phyloP scores from a whole-genome alignment of 805 yeast genomes.

The Groenewaldozyma salmanticensis region DNA sequence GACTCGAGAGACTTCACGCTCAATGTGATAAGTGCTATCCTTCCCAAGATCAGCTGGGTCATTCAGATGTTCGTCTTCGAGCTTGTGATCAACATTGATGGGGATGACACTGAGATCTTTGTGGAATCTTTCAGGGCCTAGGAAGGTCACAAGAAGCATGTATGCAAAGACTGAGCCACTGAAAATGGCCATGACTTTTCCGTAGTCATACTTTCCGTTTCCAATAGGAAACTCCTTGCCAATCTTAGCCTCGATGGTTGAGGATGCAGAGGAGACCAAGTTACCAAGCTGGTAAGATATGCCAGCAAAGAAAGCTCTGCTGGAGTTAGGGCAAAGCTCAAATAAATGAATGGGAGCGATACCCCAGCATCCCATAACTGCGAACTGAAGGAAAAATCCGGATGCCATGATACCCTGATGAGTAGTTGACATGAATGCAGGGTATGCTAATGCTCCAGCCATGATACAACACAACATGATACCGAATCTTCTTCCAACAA shows the following conservation, averaged over 20 bases:
- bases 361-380: conserved; percentile 68
- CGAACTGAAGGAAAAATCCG: conserved; percentile 51
- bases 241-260: conserved; percentile 57
- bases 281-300: conserved; percentile 64
- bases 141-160: conserved; percentile 35
- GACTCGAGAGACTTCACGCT: too few relatives aligned
- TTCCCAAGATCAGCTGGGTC: background rate
- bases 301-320: conserved; percentile 51
- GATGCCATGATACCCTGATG: conserved; percentile 44
- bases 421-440: conserved; percentile 40
- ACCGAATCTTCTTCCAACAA: conserved; percentile 50
- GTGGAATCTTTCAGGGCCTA: conserved; percentile 43
- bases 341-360: conserved; percentile 53
- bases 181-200: conserved; percentile 56
- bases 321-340: conserved; percentile 59
- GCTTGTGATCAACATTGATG: background rate
- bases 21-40: background rate
- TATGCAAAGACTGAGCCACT: conserved; percentile 53
- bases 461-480: conserved; percentile 39
- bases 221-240: conserved; percentile 48
- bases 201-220: conserved; percentile 42
- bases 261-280: conserved; percentile 57
- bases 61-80: background rate
- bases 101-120: conserved; percentile 1
- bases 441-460: conserved; percentile 53